Evolutionary conservation across 352 stramenopile species (phyloP).

Genomic region (Phytophthora syringae): DNA sequence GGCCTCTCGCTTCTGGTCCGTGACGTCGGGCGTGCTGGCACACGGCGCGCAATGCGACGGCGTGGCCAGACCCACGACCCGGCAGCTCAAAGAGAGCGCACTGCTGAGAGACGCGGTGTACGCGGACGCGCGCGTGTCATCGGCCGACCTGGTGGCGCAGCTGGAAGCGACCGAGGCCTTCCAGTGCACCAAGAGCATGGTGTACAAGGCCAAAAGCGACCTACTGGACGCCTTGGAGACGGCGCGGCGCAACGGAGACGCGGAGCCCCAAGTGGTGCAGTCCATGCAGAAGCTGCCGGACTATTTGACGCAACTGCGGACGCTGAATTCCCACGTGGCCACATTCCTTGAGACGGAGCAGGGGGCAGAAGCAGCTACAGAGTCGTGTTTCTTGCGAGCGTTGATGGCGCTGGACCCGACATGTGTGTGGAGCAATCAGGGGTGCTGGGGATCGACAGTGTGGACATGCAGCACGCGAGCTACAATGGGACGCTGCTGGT

Average conservation of each 20-base stretch:
- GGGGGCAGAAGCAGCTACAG: background rate
- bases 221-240: conserved; percentile 46
- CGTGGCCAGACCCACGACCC: conserved; percentile 47
- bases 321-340: conserved; percentile 44
- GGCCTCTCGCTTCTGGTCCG: conserved; percentile 53
- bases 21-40: conserved; percentile 51
- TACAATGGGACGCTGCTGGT: conserved; percentile 45
- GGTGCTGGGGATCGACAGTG: conserved; percentile 47
- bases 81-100: conserved; percentile 48
- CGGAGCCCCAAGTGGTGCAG: conserved; percentile 9
- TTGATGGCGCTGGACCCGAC: conserved; percentile 50
- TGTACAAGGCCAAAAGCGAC: conserved; percentile 67
- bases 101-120: conserved; percentile 53
- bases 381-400: conserved; percentile 35
- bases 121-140: conserved; percentile 49
- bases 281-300: conserved; percentile 47
- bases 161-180: conserved; percentile 35
- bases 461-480: conserved; percentile 35
- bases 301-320: conserved; percentile 46
- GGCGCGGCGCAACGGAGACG: conserved; percentile 17
- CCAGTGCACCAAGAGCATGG: conserved; percentile 61
- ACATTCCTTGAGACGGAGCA: conserved; percentile 39
- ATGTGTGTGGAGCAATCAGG: conserved; percentile 49
- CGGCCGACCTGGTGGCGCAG: conserved; percentile 43
- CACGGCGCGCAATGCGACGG: conserved; percentile 48